Percentiles rank a stretch among this genome's conserved stretches.
phyloP scores from a whole-genome alignment of 345 rosid genomes.

The Noccaea caerulescens region DNA sequence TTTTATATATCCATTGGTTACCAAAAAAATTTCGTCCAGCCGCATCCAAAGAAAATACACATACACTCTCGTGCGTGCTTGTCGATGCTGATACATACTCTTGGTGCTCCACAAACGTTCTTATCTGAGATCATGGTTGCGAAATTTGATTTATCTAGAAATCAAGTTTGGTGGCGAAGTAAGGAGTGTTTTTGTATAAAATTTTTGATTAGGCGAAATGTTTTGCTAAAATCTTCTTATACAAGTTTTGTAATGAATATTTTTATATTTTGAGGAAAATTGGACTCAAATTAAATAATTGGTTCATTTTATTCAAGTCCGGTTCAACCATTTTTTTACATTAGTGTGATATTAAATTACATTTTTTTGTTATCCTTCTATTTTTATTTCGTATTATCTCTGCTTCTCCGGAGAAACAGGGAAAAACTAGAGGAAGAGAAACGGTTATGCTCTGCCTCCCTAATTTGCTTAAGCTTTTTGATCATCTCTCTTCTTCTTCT shows the following conservation, averaged over 20 bases:
- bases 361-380: background rate
- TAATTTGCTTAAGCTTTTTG: conserved; percentile 30
- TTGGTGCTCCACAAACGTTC: background rate
- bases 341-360: background rate
- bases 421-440: conserved; percentile 43
- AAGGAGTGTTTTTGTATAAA: background rate
- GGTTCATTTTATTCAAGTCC: background rate
- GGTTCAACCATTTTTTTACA: background rate
- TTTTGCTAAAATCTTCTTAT: too few species aligned
- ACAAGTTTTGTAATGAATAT: too few species aligned
- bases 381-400: background rate
- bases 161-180: background rate
- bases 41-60: too few species aligned
- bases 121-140: background rate
- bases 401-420: conserved; percentile 39
- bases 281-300: background rate
- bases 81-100: too few species aligned
- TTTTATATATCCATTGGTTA: background rate
- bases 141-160: background rate
- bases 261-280: too few species aligned
- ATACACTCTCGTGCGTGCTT: too few species aligned
- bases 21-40: too few species aligned
- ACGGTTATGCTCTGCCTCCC: conserved; percentile 42
- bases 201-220: too few species aligned
- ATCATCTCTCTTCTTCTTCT: conserved; percentile 30